Conservation (phyloP, 1,139 yeast species). For the Lodderomyces oxycetoniae region DNA sequence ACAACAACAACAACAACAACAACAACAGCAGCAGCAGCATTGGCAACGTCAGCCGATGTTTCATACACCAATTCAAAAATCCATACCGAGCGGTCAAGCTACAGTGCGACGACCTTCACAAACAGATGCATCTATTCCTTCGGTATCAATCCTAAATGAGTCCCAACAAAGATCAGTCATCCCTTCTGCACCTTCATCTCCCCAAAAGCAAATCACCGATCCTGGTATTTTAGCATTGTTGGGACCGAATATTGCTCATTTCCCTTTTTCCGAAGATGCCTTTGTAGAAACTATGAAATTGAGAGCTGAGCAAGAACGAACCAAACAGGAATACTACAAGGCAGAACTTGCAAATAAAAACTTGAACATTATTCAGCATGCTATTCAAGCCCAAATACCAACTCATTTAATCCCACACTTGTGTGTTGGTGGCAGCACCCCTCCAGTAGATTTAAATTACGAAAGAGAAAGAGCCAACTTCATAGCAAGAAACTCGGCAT, state of each 20-base stretch:
- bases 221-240: slow-evolving; percentile 34
- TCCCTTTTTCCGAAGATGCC: slow-evolving; percentile 63
- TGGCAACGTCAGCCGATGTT: too few species aligned
- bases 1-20: not conserved
- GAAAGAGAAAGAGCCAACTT: not conserved
- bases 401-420: slow-evolving; percentile 60
- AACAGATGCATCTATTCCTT: slow-evolving; percentile 7
- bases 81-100: too few species aligned
- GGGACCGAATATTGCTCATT: slow-evolving; percentile 49
- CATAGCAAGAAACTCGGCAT: not conserved
- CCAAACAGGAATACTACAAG: slow-evolving; percentile 75
- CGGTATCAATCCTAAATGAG: slow-evolving; percentile 8
- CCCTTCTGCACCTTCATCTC: slow-evolving; percentile 6
- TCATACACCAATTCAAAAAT: too few species aligned
- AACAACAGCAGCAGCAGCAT: not conserved
- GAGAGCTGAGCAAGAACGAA: slow-evolving; percentile 72
- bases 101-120: slow-evolving; percentile 1
- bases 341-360: slow-evolving; percentile 61
- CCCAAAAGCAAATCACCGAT: slow-evolving; percentile 3
- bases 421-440: slow-evolving; percentile 34
- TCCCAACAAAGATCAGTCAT: slow-evolving; percentile 6
- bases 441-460: not conserved
- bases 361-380: slow-evolving; percentile 57
- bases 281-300: slow-evolving; percentile 59
- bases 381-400: slow-evolving; percentile 64